Base-by-base conservation (phyloP, 2,329 filamentous ascomycete genomes). In the Allantophomopsis cytisporea region DNA sequence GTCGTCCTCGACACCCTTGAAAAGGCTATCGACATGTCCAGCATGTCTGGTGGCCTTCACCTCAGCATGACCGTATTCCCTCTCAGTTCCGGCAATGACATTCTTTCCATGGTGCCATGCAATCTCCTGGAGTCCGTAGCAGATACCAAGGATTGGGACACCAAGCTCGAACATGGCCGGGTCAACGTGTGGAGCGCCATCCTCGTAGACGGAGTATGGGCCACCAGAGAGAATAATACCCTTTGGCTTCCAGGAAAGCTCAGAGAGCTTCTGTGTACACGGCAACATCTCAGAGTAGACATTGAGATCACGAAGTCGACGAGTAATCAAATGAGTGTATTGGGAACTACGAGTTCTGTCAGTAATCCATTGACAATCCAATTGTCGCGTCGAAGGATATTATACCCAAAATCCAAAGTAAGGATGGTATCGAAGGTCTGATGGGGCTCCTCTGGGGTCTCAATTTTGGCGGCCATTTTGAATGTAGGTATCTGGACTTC, bases 281-380 rank as follows among this genome's bases (percentile, higher is more conserved):
- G 83, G 83, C 34, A 93, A 75, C 79, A 94, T 82, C 65, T 94
- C 87, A 45, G 77, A 77, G 66, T 83, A 94, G 58, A 93, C 73
- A 64, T 80, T 81, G 60, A 93, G 71, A 50, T 82, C 76, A 50
- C 86, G 73, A 20, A 93, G 70, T 28, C 84, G 75, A 40, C 84
- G 70, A 8, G 77, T 76, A 54, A 88, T 86, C 31, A 88, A 66
- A 58, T 87, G 81, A 32, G 75, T 78, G 53, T 79, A 81, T 60
- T 84, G 80, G 17, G 73, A 80, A 47, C 59, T 63, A 42, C 11
- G 23, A 28, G 23, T 28, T 28, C 11, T 28, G 23, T 28, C 11
- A 28, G 23, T 28, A 3, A 28, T 12, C 11, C 23, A 28, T 8
- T 28, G 5, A 8, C 10, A 28, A 28, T 28, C 11, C 23, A 28